Evolutionary conservation across 345 rosid species (phyloP).

Genomic region (Moricandia moricandioides): DNA sequence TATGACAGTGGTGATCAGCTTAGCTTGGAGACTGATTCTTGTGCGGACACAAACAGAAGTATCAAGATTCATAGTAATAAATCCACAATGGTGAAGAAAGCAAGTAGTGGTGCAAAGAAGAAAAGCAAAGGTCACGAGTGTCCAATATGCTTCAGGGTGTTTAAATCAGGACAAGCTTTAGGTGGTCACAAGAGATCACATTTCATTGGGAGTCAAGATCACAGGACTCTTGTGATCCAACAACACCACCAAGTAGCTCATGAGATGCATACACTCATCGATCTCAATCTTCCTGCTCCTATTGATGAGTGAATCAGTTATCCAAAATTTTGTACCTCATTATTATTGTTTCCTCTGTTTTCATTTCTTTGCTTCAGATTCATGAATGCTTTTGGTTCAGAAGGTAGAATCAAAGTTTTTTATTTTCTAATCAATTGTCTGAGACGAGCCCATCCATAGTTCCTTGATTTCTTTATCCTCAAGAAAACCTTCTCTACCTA

Average conservation of each 20-base stretch:
- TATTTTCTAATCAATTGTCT: neutral
- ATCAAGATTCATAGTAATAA: conserved; percentile 41
- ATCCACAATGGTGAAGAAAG: conserved; percentile 37
- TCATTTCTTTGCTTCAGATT: conserved; percentile 18
- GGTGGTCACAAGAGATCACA: conserved; percentile 99
- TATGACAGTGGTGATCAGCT: conserved; percentile 50
- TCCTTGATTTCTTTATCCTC: too few species aligned
- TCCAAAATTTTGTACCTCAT: conserved; percentile 2
- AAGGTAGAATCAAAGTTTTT: conserved; percentile 15
- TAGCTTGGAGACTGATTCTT: conserved; percentile 50
- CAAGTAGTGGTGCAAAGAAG: conserved; percentile 45
- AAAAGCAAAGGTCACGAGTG: conserved; percentile 74
- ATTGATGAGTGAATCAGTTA: conserved; percentile 32
- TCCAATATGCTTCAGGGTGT: conserved; percentile 82
- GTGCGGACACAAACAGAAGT: conserved; percentile 36
- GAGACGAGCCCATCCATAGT: neutral
- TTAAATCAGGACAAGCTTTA: conserved; percentile 90
- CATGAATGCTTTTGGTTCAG: conserved; percentile 18
- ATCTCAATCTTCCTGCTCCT: conserved; percentile 91
- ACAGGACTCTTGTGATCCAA: conserved; percentile 50
- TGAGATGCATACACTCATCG: conserved; percentile 56
- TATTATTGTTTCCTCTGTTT: conserved; percentile 5
- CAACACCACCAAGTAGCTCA: conserved; percentile 47
- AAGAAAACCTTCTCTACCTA: neutral
- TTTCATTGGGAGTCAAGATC: conserved; percentile 63